Evolutionary conservation across 1,284 basidiomycete species (phyloP), one percentile per base, ranked within the genome.

Genomic region (Porodaedalea pini): DNA sequence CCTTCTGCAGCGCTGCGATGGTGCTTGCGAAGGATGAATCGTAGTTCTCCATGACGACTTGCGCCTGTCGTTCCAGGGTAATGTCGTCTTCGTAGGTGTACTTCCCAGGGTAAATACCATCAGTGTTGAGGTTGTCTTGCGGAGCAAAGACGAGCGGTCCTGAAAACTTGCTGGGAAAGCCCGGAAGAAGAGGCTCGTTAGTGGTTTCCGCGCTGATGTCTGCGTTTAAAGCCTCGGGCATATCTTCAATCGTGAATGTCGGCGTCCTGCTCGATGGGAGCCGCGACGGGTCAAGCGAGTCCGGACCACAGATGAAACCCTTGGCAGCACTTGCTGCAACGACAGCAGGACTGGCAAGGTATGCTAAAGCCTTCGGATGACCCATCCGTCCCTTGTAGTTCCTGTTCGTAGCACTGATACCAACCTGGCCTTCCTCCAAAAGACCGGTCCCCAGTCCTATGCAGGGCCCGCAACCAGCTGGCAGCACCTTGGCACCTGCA

Each of bases 311-410:
- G 64, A 99, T 99, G 68, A 88, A 88, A 15, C 97, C 96, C 62
- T 90, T 92, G 54, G 94, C 78, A 0, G 96, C 97, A 58, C 91
- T 94, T 0, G 97, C 95, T 23, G 97, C 96, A 11, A 99, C 96
- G 3, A 99, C 95, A 1, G 94, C 95, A 0, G 96, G 96, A 60
- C 91, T 94, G 3, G 94, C 94, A 27, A 99, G 83, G 73, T 99
- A 99, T 0, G 96, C 96, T 63, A 90, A 83, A 0, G 96, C 96
- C 51, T 94, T 92, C 0, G 97, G 96, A 65, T 88, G 86, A 1
- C 96, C 96, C 96, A 99, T 99, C 8, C 96, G 80, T 4, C 96
- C 96, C 77, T 99, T 99, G 77, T 98, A 99, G 70, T 99, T 99
- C 70, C 96, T 80, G 74, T 99, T 99, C 11, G 96, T 99, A 4